These are phyloP conservation scores for Kwoniella heveanensis DNA, from an alignment of 768 basidiomycete genomes.

Conservation along the genomic window DNA sequence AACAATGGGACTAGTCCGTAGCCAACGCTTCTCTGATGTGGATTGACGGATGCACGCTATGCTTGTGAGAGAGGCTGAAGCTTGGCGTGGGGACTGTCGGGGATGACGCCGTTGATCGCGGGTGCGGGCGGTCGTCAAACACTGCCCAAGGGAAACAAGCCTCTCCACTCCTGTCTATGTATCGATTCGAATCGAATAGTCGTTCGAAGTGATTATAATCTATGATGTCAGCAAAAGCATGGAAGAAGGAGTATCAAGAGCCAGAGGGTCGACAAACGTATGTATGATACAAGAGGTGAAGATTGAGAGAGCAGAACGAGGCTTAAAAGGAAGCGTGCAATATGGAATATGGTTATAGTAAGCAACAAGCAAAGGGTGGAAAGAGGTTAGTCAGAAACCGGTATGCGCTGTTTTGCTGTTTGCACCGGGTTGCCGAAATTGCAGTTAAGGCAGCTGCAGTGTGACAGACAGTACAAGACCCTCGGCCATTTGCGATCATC, in stretches of 20 bases:
- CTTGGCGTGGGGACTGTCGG: neutral
- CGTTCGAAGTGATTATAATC: neutral
- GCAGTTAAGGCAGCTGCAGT: no score
- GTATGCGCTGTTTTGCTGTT: neutral
- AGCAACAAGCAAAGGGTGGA: no score
- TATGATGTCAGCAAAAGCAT: neutral
- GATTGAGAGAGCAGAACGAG: neutral
- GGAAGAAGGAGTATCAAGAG: neutral
- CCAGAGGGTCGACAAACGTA: neutral
- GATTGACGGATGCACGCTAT: no score
- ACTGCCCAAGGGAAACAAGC: neutral
- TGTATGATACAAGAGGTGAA: neutral
- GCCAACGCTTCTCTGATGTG: no score
- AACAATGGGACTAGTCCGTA: no score
- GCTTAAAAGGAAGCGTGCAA: neutral
- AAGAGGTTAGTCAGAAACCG: neutral
- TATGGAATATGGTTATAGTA: neutral
- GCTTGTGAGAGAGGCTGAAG: neutral
- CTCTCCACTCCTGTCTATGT: neutral
- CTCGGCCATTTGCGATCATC: neutral
- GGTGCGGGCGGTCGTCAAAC: neutral
- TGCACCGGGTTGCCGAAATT: conserved; percentile 1
- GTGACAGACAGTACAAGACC: neutral
- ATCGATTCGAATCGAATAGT: neutral
- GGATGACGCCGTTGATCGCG: neutral